Conservation (phyloP, 352 stramenopile species). For the Phytophthora pseudosyringae region DNA sequence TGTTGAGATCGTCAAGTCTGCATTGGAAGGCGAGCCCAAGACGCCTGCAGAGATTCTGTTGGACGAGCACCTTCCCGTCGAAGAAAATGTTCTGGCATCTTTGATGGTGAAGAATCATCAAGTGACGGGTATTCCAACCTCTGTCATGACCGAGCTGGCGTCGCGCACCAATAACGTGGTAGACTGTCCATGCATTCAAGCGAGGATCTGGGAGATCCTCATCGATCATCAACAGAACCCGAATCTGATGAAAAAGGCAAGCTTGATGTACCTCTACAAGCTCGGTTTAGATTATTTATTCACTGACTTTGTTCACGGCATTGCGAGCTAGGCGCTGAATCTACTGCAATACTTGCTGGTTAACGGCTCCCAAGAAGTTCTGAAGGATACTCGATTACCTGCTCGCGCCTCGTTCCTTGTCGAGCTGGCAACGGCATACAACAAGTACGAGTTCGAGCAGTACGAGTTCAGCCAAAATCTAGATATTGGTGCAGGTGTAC, state of each 20-base stretch:
- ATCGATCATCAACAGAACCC: constrained; percentile 65
- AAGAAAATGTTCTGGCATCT: constrained; percentile 49
- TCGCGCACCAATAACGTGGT: constrained; percentile 75
- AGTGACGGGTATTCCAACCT: constrained; percentile 52
- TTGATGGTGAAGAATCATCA: constrained; percentile 51
- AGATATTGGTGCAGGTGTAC: constrained; percentile 66
- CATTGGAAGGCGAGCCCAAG: constrained; percentile 59
- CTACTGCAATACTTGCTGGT: constrained; percentile 70
- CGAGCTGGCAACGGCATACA: constrained; percentile 64
- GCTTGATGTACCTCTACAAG: background rate
- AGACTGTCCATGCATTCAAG: constrained; percentile 77
- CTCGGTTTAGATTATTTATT: background rate
- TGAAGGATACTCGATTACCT: constrained; percentile 62
- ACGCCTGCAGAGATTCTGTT: constrained; percentile 68
- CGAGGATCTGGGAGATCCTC: constrained; percentile 72
- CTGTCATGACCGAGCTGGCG: constrained; percentile 63
- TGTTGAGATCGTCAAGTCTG: constrained; percentile 68
- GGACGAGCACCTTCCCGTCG: constrained; percentile 63
- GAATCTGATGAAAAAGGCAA: constrained; percentile 62
- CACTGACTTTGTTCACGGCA: background rate
- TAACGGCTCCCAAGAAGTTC: constrained; percentile 74
- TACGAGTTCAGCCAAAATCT: constrained; percentile 79
- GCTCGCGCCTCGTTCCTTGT: constrained; percentile 53
- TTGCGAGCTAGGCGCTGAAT: constrained; percentile 50
- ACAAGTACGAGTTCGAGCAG: constrained; percentile 75